Evolutionary conservation across 2,329 filamentous ascomycete species (phyloP).

Genomic region (Fusarium buxicola): DNA sequence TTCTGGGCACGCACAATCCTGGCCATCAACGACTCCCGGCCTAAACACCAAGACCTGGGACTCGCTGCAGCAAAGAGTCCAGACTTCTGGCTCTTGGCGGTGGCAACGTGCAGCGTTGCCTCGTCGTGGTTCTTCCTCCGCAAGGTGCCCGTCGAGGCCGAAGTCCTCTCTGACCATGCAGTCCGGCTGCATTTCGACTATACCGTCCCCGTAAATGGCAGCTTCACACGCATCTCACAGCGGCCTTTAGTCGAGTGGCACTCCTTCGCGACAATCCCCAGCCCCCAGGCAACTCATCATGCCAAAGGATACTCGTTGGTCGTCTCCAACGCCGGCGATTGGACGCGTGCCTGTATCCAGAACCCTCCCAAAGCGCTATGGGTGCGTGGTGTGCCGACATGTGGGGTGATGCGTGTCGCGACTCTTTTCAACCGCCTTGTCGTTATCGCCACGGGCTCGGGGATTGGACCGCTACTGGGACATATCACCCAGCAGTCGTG

Average conservation of each 20-base stretch:
- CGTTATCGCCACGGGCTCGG: constrained; percentile 77
- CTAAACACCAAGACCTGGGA: constrained; percentile 50
- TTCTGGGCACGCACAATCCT: constrained; percentile 74
- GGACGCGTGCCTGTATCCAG: constrained; percentile 74
- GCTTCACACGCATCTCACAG: constrained; percentile 67
- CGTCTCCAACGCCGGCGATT: constrained; percentile 80
- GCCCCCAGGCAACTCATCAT: constrained; percentile 53
- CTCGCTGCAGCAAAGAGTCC: constrained; percentile 53
- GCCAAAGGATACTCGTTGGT: constrained; percentile 71
- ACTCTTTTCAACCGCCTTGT: constrained; percentile 74
- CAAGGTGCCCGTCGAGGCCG: constrained; percentile 72
- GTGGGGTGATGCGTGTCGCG: constrained; percentile 75
- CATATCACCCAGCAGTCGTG: constrained; percentile 63
- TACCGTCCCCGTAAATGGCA: constrained; percentile 63
- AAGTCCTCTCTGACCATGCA: constrained; percentile 78
- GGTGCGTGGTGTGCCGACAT: constrained; percentile 75
- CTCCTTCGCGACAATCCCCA: constrained; percentile 79
- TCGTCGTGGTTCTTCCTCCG: constrained; percentile 81
- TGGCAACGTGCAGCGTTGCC: constrained; percentile 73
- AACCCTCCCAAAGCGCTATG: constrained; percentile 71
- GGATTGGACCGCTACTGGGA: constrained; percentile 76
- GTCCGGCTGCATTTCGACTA: constrained; percentile 77
- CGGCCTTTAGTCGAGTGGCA: constrained; percentile 78
- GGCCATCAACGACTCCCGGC: constrained; percentile 59
- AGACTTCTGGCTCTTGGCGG: constrained; percentile 74